Conservation (phyloP, 352 stramenopile genomes). For the Plasmopara viticola region DNA sequence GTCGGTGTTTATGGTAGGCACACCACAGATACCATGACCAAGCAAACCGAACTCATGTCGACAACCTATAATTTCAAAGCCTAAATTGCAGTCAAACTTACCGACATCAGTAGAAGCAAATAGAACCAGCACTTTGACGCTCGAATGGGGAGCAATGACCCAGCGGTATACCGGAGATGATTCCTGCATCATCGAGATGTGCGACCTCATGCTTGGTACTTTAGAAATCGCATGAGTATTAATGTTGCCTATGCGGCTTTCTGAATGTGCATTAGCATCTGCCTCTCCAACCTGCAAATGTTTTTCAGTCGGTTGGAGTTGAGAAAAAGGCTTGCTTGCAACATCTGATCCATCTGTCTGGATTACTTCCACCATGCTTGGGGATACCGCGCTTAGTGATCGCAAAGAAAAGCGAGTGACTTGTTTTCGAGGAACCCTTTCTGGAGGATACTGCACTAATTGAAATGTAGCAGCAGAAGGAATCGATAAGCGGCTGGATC, state of each 20-base stretch:
- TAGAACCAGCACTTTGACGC: constrained; percentile 63
- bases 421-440: constrained; percentile 54
- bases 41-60: constrained; percentile 82
- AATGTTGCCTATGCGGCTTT: constrained; percentile 1
- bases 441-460: constrained; percentile 60
- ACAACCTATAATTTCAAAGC: constrained; percentile 89
- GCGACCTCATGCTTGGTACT: background rate
- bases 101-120: constrained; percentile 80
- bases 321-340: constrained; percentile 13
- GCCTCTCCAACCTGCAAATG: constrained; percentile 1
- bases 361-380: constrained; percentile 10
- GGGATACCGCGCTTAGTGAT: constrained; percentile 4
- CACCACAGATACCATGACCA: constrained; percentile 65
- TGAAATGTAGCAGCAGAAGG: constrained; percentile 63
- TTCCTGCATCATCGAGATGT: constrained; percentile 2
- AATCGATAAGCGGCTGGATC: constrained; percentile 52
- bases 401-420: constrained; percentile 44
- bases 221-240: constrained; percentile 5
- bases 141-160: constrained; percentile 64
- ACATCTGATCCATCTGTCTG: constrained; percentile 4
- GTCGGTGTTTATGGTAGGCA: constrained; percentile 91
- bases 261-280: background rate
- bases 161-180: constrained; percentile 33
- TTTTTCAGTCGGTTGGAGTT: constrained; percentile 20
- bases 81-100: constrained; percentile 73